Percentiles rank a stretch among this genome's conserved stretches.
Conservation (phyloP, 345 rosid species). For the Geranium brycei region DNA sequence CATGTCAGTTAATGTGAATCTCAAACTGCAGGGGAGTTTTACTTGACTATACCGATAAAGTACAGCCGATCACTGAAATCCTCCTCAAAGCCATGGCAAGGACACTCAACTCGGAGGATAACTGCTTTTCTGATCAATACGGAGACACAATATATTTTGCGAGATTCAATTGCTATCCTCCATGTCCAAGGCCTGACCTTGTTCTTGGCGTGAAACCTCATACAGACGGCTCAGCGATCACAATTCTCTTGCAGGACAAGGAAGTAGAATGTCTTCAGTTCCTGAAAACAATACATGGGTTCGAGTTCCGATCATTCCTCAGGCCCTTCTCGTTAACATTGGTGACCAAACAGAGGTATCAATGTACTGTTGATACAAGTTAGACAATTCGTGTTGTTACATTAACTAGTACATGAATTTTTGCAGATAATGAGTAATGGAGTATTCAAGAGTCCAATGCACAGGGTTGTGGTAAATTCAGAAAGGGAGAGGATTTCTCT, state of each 20-base stretch:
- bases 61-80: conserved; percentile 7
- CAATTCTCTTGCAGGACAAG: conserved; percentile 23
- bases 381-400: background rate
- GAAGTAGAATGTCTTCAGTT: conserved; percentile 29
- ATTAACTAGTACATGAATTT: background rate
- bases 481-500: conserved; percentile 15
- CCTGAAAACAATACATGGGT: conserved; percentile 23
- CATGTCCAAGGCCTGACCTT: conserved; percentile 24
- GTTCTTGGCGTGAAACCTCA: conserved; percentile 33
- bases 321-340: conserved; percentile 21
- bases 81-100: conserved; percentile 22
- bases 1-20: background rate
- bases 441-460: conserved; percentile 22
- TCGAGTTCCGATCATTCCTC: conserved; percentile 17
- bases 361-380: background rate
- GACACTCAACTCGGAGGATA: conserved; percentile 17
- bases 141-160: conserved; percentile 21
- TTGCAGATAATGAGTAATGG: conserved; percentile 32
- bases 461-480: conserved; percentile 22
- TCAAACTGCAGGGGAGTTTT: conserved; percentile 12
- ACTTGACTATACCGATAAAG: conserved; percentile 2
- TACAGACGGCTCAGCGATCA: conserved; percentile 25
- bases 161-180: conserved; percentile 33
- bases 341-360: conserved; percentile 29
- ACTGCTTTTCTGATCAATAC: conserved; percentile 16